Base-by-base conservation (phyloP, 805 yeast species). In the Kodamaea nitidulidarum region DNA sequence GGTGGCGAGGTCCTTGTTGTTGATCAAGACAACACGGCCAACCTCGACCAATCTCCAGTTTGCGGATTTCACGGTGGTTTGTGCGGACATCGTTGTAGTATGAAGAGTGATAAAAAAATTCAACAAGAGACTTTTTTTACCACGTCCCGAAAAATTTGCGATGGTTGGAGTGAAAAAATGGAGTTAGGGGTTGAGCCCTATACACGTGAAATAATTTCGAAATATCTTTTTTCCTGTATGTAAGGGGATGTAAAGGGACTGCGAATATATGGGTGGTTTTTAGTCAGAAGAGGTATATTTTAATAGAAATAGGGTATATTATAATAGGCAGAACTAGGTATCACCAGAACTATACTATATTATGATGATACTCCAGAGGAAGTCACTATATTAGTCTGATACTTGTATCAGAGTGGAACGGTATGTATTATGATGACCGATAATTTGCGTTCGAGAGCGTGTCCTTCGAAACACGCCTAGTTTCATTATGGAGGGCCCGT, bases 1-100 rank as follows among this genome's bases (percentile, higher is more conserved):
- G 69, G 95, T 77, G 64, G 98, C 99, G 68, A 93, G 81, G 75
- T 88, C 86, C 73, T 83, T 78, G 83, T 80, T 79, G 69, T 66
- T 55, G 69, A 91, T 70, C 67, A 91, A 84, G 71, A 90, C 96
- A 70, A 93, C 86, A 80, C 99, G 96, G 73, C 98, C 98, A 69
- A 90, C 86, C 81, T 91, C 96, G 72, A 93, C 98, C 68, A 80
- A 81, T 86, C 96, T 88, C 98, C 98, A 93, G 91, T 86, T 86
- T 72, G 95, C 78, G 71, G 95, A 86, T 79, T 87, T 84, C 73
- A 93, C 93, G 70, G 84, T 73, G 68, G 88, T 51, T 52, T 56
- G 49, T 41, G 59, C 42, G 47, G 67, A 61, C 65, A 62, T 61
- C 35, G 42, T 39, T 36, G 35, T 32, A n/a, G 33, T 35, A 20